Conservation (phyloP, 2,329 filamentous ascomycete genomes). For the Fusarium liriodendri region DNA sequence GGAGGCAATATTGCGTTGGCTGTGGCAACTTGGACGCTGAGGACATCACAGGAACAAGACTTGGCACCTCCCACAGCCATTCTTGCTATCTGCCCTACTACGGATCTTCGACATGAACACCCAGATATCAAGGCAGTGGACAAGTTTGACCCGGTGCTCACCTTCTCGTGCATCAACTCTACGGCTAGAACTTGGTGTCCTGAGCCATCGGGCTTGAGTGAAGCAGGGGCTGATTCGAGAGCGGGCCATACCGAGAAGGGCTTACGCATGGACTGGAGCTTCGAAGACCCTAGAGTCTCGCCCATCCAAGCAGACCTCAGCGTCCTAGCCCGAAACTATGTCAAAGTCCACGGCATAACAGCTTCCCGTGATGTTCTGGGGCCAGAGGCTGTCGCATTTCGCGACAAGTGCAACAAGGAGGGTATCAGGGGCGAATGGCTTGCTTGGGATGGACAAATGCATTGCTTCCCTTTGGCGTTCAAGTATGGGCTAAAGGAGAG, state of each 20-base stretch:
- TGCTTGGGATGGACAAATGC: slow-evolving; percentile 70
- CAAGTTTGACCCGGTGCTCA: slow-evolving; percentile 42
- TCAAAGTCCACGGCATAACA: slow-evolving; percentile 64
- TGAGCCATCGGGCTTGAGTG: neutral
- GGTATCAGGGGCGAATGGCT: slow-evolving; percentile 65
- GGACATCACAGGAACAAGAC: slow-evolving; percentile 36
- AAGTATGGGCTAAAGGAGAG: slow-evolving; percentile 61
- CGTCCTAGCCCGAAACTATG: slow-evolving; percentile 42
- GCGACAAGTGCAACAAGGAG: slow-evolving; percentile 55
- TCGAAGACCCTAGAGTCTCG: slow-evolving; percentile 58
- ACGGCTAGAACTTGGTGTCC: slow-evolving; percentile 45
- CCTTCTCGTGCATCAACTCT: slow-evolving; percentile 18
- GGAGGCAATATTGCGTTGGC: slow-evolving; percentile 64
- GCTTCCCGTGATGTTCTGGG: slow-evolving; percentile 64
- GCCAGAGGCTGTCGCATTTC: slow-evolving; percentile 62
- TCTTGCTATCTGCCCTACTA: slow-evolving; percentile 58
- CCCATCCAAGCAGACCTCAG: slow-evolving; percentile 59
- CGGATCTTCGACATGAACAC: slow-evolving; percentile 45
- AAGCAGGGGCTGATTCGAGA: neutral
- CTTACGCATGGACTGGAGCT: slow-evolving; percentile 27
- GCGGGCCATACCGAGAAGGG: accelerated
- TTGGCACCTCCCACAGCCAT: slow-evolving; percentile 49
- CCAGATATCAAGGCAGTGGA: slow-evolving; percentile 29
- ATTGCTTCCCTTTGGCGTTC: slow-evolving; percentile 66
- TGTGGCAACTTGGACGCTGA: slow-evolving; percentile 48